Evolutionary conservation across 2,329 filamentous ascomycete genomes (phyloP), one percentile per base, ranked within the genome.

Genomic region (Fusarium multiceps): DNA sequence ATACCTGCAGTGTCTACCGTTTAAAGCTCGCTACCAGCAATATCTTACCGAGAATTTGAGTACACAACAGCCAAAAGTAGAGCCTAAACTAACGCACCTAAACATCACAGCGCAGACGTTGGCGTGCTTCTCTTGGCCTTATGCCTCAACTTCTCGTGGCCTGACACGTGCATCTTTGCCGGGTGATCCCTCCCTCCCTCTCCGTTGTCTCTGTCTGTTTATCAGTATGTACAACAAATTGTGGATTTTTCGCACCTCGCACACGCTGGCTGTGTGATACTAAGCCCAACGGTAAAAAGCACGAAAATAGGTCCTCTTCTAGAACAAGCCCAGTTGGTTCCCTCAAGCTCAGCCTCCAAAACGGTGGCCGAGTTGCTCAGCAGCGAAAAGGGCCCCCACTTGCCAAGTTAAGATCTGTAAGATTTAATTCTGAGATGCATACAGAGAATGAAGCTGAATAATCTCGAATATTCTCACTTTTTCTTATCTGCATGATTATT

Each of bases 131-230:
- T 50, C 55, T 54, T 37, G 59, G 48, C 21, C 53, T 54, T 55
- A 59, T 63, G 50, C 60, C 60, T 70, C 50, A 40, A 45, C 53
- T 63, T 48, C 63, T 59, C 68, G 67, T 74, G 63, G 75, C 68
- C 72, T 78, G 76, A 79, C 77, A 79, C 76, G 76, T 78, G 76
- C 77, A 72, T 75, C 74, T 49, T 56, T 59, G 59, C 43, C 28
- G 49, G 59, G 51, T 70, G 56, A 60, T 56, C 66, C 66, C 66
- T 61, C 55, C 42, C 30, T 25, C n/a, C 23, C 41, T 16, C 14
- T 27, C 12, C 23, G 28, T 54, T 32, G 41, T 42, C 20, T 6
- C 21, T 21, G 21, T 21, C 20, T 43, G 4, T 23, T 4, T 23
- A 16, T 43, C 16, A 3, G 21, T 25, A 21, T 21, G 21, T 23